These are phyloP conservation scores for Lactifluus volemus DNA, from an alignment of 768 basidiomycete genomes.

Conservation along the genomic window DNA sequence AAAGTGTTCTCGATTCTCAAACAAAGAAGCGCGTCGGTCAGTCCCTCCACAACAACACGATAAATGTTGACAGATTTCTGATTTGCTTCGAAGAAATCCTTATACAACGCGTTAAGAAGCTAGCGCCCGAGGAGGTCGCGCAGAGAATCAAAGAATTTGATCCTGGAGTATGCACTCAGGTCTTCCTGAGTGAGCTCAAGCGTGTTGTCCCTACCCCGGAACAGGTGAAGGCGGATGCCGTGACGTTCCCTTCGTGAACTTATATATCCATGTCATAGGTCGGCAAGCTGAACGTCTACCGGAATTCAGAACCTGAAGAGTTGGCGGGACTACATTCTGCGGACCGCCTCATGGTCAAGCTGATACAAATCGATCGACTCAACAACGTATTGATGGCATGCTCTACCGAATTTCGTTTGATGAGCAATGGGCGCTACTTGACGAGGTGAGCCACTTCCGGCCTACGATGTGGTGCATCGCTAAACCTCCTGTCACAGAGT, in stretches of 20 bases:
- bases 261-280: conserved; percentile 37
- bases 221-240: conserved; percentile 42
- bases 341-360: conserved; percentile 93
- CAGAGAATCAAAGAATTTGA: conserved; percentile 81
- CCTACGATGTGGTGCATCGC: conserved; percentile 7
- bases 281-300: conserved; percentile 84
- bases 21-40: conserved; percentile 90
- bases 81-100: conserved; percentile 61
- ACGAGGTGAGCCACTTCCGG: conserved; percentile 50
- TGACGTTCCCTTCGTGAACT: background rate
- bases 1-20: conserved; percentile 83
- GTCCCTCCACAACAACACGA: conserved; percentile 25
- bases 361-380: conserved; percentile 90
- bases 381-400: conserved; percentile 93
- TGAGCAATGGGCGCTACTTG: conserved; percentile 72
- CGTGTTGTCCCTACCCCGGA: conserved; percentile 87
- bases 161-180: conserved; percentile 75
- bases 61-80: background rate
- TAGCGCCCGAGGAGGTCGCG: conserved; percentile 82
- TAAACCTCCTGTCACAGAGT: conserved; percentile 38
- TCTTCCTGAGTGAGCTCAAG: conserved; percentile 84
- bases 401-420: conserved; percentile 84
- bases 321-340: conserved; percentile 85
- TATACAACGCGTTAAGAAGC: conserved; percentile 75
- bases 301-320: conserved; percentile 79